A percentile compares a stretch with the other conserved stretches of the same genome.
Evolutionary conservation across 306 rosid genomes (phyloP).

Genomic region (Cucurbita maxima): DNA sequence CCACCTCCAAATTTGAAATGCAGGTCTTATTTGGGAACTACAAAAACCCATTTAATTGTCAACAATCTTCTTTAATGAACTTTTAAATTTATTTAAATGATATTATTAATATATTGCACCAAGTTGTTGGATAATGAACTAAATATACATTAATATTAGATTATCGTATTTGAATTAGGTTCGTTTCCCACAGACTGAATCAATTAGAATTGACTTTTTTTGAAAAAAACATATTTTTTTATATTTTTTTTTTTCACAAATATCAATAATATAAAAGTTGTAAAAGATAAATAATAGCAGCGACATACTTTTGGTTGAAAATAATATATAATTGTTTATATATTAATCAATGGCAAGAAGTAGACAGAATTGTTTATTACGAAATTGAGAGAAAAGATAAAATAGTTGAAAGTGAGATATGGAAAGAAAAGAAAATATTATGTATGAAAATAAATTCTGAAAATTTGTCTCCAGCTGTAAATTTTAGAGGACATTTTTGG

Average conservation of each 20-base stretch:
- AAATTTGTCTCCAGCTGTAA: conserved; percentile 22
- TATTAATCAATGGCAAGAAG: not conserved
- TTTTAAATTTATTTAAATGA: not conserved
- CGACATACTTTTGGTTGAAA: no score
- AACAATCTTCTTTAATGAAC: not conserved
- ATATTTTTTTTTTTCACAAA: no score
- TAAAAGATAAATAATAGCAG: no score
- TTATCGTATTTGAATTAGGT: not conserved
- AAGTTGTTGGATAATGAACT: no score
- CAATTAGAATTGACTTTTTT: not conserved
- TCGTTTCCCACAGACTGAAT: not conserved
- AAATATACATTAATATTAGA: no score
- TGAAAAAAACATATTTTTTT: no score
- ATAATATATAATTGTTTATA: not conserved
- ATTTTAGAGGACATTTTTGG: conserved; percentile 21
- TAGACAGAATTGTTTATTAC: not conserved
- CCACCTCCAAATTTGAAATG: not conserved
- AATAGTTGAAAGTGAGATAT: not conserved
- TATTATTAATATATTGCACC: no score
- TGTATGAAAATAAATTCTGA: not conserved
- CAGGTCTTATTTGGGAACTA: not conserved
- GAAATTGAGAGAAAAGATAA: not conserved
- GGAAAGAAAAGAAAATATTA: not conserved
- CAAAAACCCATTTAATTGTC: not conserved
- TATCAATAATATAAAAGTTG: no score